phyloP scores from a whole-genome alignment of 495 filamentous ascomycete species.

The Ramalina intermedia region DNA sequence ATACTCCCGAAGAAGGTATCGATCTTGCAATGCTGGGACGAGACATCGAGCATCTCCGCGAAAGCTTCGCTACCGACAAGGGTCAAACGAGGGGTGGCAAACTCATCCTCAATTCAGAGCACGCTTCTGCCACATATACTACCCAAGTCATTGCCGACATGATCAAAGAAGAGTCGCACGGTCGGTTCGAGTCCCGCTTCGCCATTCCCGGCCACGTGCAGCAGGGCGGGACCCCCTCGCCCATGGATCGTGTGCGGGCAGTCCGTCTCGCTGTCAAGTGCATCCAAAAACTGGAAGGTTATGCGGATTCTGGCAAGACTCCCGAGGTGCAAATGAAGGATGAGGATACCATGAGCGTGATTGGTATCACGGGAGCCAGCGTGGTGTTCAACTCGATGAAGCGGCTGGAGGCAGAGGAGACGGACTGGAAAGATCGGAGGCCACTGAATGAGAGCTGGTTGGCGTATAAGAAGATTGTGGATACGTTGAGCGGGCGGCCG shows the following conservation, averaged over 20 bases:
- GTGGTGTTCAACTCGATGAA: slow-evolving; percentile 76
- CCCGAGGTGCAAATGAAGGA: slow-evolving; percentile 55
- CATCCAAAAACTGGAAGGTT: slow-evolving; percentile 76
- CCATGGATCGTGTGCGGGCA: slow-evolving; percentile 92
- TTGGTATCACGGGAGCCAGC: slow-evolving; percentile 80
- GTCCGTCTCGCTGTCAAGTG: slow-evolving; percentile 83
- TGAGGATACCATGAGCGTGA: slow-evolving; percentile 58
- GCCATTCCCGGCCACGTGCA: slow-evolving; percentile 95
- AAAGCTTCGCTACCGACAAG: slow-evolving; percentile 71
- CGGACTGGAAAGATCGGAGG: slow-evolving; percentile 81
- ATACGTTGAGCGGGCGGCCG: slow-evolving; percentile 66
- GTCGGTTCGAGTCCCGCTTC: slow-evolving; percentile 83
- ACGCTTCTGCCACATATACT: slow-evolving; percentile 75
- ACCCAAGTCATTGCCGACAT: slow-evolving; percentile 90
- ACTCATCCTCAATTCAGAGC: slow-evolving; percentile 88
- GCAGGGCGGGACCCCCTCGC: slow-evolving; percentile 82
- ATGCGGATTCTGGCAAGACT: slow-evolving; percentile 37
- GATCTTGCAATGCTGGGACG: slow-evolving; percentile 80
- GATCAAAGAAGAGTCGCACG: slow-evolving; percentile 84
- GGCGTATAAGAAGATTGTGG: slow-evolving; percentile 62
- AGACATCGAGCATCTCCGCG: slow-evolving; percentile 81
- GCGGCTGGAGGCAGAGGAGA: slow-evolving; percentile 65
- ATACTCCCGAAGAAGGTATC: slow-evolving; percentile 94
- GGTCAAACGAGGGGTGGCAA: slow-evolving; percentile 88
- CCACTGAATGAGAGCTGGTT: slow-evolving; percentile 83